Conservation (phyloP, 305 asterid species). For the Fraxinus greggii region DNA sequence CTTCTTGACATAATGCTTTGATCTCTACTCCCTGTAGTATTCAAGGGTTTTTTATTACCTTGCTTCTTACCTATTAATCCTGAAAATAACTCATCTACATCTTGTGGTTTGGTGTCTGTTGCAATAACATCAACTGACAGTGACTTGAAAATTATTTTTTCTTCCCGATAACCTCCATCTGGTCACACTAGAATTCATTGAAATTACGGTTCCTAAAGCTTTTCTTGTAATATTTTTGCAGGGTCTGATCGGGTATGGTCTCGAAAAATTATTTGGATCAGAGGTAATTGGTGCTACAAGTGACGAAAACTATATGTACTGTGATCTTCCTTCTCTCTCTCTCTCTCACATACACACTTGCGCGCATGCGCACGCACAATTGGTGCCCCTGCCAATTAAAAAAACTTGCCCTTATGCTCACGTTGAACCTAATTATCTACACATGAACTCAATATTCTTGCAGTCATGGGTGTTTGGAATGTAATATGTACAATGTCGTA, state of each 20-base stretch:
- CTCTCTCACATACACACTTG: background rate
- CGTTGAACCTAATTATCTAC: background rate
- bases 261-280: conserved; percentile 71
- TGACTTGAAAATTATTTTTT: background rate
- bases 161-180: background rate
- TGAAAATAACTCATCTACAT: background rate
- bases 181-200: background rate
- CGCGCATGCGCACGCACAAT: background rate
- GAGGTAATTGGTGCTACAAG: conserved; percentile 65
- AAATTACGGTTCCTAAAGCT: too few relatives aligned
- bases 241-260: conserved; percentile 60
- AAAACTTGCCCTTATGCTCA: background rate
- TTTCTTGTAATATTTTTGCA: conserved; percentile 18
- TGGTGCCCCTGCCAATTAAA: too few relatives aligned
- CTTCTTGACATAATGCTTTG: too few relatives aligned
- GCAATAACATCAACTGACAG: background rate
- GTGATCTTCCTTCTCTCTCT: conserved; percentile 30
- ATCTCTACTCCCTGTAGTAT: too few relatives aligned
- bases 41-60: too few relatives aligned
- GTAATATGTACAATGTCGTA: background rate
- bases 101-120: background rate
- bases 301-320: conserved; percentile 68
- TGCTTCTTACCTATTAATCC: too few relatives aligned
- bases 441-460: background rate
- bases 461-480: background rate